Evolutionary conservation across 2,329 filamentous ascomycete species (phyloP).

Genomic region (Colletotrichum incanum): DNA sequence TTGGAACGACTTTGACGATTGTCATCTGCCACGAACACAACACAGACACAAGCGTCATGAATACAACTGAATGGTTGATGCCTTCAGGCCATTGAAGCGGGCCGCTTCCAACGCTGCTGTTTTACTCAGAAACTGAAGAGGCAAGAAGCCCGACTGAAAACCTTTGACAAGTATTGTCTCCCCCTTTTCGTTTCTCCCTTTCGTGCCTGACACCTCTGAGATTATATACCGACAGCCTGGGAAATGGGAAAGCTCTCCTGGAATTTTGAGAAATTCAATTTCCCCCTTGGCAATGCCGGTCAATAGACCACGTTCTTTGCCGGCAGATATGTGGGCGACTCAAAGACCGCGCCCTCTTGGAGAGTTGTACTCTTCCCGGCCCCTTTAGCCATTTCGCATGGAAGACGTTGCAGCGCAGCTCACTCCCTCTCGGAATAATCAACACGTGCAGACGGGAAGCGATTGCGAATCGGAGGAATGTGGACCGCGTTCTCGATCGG

Average conservation of each 20-base stretch:
- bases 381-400: neutral
- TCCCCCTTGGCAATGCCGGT: neutral
- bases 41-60: neutral
- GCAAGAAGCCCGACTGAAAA: neutral
- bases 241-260: neutral
- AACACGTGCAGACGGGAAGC: conserved; percentile 3
- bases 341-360: neutral
- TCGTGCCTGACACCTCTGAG: neutral
- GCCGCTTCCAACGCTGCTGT: neutral
- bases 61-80: no score
- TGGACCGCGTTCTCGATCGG: conserved; percentile 10
- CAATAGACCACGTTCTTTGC: neutral
- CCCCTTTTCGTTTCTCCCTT: neutral
- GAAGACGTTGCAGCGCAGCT: neutral
- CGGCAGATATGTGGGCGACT: conserved; percentile 14
- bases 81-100: neutral
- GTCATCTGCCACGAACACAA: neutral
- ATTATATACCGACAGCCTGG: neutral
- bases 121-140: neutral
- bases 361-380: neutral
- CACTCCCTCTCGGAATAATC: neutral
- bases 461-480: conserved; percentile 7
- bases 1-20: neutral
- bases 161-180: neutral
- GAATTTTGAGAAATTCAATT: neutral